Evolutionary conservation across 768 basidiomycete genomes (phyloP), one percentile per base, ranked within the genome.

Genomic region (Boletus eberwhitei): DNA sequence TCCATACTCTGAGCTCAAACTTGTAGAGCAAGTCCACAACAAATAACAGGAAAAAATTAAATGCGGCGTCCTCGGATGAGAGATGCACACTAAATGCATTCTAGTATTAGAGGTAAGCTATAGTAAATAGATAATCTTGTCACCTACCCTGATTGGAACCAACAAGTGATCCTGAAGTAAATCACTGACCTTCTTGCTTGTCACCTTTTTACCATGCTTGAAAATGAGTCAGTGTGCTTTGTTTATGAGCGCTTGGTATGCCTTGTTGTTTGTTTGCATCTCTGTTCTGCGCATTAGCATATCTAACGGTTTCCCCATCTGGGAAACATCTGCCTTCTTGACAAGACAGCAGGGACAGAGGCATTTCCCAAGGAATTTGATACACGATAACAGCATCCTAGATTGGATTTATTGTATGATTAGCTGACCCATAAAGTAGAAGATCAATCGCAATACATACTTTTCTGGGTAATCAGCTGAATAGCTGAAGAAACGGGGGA

Each of bases 351-450:
- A 1, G 3, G 57, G 49, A 32, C 53, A 58, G 2, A 7, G 53
- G 35, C 44, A 58, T 4, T 37, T 0, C 2, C 57, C 45, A 6
- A 57, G 45, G 16, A 59, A 59, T 14, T 51, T 59, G 29, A 42
- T 47, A n/a, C 54, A 52, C 0, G 29, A 19, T 0, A 57, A 2
- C 0, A 59, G 5, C 0, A 59, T n/a, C 17, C 54, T 59, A n/a
- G n/a, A n/a, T n/a, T n/a, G n/a, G n/a, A 3, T 22, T n/a, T 12
- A 3, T 44, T 29, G 0, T 43, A 8, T 26, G 1, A n/a, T 42
- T 29, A 50, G 49, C 21, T 0, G 12, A 21, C 0, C 1, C 12
- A 26, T 26, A 4, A 1, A 24, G 3, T 4, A 24, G 3, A 4
- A 4, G 24, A 24, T 24, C 5, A 22, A 22, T 22, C 5, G 24